Conservation (phyloP, 2,329 filamentous ascomycete species). For the Ascochyta viciae-villosae region DNA sequence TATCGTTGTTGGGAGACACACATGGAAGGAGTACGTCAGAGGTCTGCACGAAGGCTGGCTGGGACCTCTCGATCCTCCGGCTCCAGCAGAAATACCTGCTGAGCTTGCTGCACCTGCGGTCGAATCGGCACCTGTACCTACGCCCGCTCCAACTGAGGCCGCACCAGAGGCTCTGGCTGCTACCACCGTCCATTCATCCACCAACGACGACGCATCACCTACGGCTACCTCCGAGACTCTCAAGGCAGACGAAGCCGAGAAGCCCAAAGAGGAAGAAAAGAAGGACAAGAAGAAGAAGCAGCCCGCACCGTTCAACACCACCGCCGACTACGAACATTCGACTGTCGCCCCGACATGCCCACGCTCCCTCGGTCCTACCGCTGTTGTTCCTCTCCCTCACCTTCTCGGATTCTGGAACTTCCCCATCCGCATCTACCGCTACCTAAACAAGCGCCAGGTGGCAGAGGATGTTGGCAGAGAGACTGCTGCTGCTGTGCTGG, state of each 20-base stretch:
- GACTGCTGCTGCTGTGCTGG: constrained; percentile 83
- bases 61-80: constrained; percentile 75
- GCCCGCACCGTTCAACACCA: constrained; percentile 74
- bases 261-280: constrained; percentile 49
- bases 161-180: constrained; percentile 21
- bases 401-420: constrained; percentile 93
- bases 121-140: constrained; percentile 14
- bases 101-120: constrained; percentile 25
- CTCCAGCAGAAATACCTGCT: constrained; percentile 27
- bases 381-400: constrained; percentile 81
- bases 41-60: constrained; percentile 97
- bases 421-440: constrained; percentile 83
- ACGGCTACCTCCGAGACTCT: constrained; percentile 36
- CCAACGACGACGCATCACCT: constrained; percentile 47
- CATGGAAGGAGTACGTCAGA: constrained; percentile 97
- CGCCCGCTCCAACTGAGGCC: constrained; percentile 17
- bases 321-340: constrained; percentile 73
- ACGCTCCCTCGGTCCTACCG: constrained; percentile 73
- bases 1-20: constrained; percentile 85
- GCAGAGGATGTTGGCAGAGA: constrained; percentile 88
- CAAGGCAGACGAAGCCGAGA: constrained; percentile 36
- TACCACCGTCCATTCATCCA: constrained; percentile 17
- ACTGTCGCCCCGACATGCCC: constrained; percentile 71
- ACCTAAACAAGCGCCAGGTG: constrained; percentile 82
- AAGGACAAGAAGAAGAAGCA: constrained; percentile 62